Evolutionary conservation across 345 rosid genomes (phyloP).

Genomic region (Adansonia digitata): DNA sequence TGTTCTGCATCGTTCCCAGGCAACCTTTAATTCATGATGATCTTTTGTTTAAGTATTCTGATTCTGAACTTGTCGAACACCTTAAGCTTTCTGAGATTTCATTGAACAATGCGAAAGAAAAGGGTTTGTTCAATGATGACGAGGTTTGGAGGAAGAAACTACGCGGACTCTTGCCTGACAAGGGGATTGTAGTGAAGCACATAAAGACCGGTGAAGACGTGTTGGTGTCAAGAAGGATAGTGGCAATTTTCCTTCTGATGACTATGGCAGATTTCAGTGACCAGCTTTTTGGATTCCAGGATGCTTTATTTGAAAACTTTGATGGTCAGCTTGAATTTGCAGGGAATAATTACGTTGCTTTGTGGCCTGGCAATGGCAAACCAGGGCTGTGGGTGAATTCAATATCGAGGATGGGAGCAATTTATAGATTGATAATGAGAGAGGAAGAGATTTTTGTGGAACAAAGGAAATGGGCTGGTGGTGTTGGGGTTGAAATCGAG

Average conservation of each 20-base stretch:
- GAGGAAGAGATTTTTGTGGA: slow-evolving; percentile 72
- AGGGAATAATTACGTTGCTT: slow-evolving; percentile 47
- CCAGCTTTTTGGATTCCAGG: slow-evolving; percentile 75
- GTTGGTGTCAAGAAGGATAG: slow-evolving; percentile 55
- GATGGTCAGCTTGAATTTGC: slow-evolving; percentile 63
- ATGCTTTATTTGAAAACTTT: slow-evolving; percentile 49
- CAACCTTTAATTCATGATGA: slow-evolving; percentile 82
- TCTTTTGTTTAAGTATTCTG: slow-evolving; percentile 67
- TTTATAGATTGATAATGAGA: slow-evolving; percentile 55
- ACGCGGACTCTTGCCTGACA: slow-evolving; percentile 45
- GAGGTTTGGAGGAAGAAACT: slow-evolving; percentile 87
- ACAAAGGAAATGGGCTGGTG: slow-evolving; percentile 40
- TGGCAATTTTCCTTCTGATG: slow-evolving; percentile 65
- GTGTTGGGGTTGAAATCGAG: slow-evolving; percentile 26
- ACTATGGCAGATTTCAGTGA: slow-evolving; percentile 95
- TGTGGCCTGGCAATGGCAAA: slow-evolving; percentile 93
- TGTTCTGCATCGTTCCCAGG: slow-evolving; percentile 78
- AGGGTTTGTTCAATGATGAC: slow-evolving; percentile 46
- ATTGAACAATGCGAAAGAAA: slow-evolving; percentile 50
- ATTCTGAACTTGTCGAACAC: slow-evolving; percentile 65
- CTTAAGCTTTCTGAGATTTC: slow-evolving; percentile 53
- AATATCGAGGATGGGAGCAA: slow-evolving; percentile 71
- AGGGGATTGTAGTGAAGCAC: slow-evolving; percentile 56
- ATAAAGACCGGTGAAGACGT: slow-evolving; percentile 79
- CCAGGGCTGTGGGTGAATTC: slow-evolving; percentile 90